Conservation (phyloP, 306 rosid genomes). For the Dalbergia cultrata region DNA sequence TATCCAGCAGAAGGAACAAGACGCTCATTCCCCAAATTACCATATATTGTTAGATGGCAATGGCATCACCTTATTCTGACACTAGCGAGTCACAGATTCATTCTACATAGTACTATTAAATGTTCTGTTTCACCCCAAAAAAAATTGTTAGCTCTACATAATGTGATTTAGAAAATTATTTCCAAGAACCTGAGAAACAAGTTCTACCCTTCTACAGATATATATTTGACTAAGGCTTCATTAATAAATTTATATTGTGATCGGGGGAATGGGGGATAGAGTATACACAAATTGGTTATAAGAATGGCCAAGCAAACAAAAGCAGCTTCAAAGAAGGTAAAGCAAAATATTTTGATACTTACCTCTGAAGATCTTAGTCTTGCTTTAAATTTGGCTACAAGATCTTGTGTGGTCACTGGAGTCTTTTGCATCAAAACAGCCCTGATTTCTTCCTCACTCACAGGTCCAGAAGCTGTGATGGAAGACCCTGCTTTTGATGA, state of each 20-base stretch:
- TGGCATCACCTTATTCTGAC: constrained; percentile 16
- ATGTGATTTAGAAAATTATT: neutral
- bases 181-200: neutral
- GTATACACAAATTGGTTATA: neutral
- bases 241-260: neutral
- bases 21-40: neutral
- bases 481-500: constrained; percentile 54
- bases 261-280: neutral
- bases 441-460: constrained; percentile 87
- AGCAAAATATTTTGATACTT: constrained; percentile 29
- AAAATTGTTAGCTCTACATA: neutral
- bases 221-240: neutral
- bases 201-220: neutral
- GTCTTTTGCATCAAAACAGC: constrained; percentile 76
- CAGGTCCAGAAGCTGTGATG: constrained; percentile 65
- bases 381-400: constrained; percentile 80
- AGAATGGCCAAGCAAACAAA: constrained; percentile 1
- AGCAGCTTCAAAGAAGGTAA: constrained; percentile 13
- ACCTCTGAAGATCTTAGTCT: constrained; percentile 73
- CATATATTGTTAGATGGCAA: neutral
- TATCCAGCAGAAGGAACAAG: constrained; percentile 18
- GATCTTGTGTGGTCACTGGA: constrained; percentile 85
- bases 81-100: constrained; percentile 11
- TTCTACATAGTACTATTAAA: neutral
- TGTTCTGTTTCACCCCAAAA: neutral